Evolutionary conservation across 805 yeast genomes (phyloP), one percentile per base, ranked within the genome.

Genomic region (Suhomyces xylopsoci): DNA sequence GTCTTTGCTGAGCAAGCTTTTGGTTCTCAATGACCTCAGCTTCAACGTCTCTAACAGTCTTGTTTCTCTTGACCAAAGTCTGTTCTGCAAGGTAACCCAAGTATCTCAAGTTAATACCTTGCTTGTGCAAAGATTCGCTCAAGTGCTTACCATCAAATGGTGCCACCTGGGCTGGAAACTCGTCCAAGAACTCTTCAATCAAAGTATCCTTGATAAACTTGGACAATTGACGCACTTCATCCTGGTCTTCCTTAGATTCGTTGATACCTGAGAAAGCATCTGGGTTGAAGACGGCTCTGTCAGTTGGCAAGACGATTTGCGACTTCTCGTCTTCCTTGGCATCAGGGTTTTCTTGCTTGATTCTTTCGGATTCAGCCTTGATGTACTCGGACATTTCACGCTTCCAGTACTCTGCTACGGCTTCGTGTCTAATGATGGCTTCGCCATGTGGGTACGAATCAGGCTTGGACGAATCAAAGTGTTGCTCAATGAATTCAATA

Each of bases 351-450:
- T 45, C 48, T 50, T 70, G 73, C 24, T 38, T 19, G n/a, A 38
- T 17, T 19, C 24, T 38, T 52, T 81, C 83, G 43, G 83, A 73
- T 61, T 82, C 82, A 1, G 64, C 70, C 54, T 78, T 78, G 56
- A 84, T 66, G 46, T 76, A 74, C 19, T 73, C 75, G 14, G 87
- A 81, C 2, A 87, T 79, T 64, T 85, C 82, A 54, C 82, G 69
- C 63, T 81, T 81, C 86, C 94, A 90, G 97, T 97, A 93, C 61
- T 85, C 89, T 59, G 85, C 93, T 47, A 93, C 83, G 15, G 97
- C 94, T 71, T 93, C 98, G 58, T 84, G 84, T 72, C 98, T 85
- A 45, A 93, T 63, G 24, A 88, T 80, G 12, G 88, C 78, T 69
- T 90, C 89, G 57, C 82, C 81, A 65, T 90, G 97, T 15, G 97